Base-by-base conservation (phyloP, 345 rosid species). In the Hypericum androsaemum region DNA sequence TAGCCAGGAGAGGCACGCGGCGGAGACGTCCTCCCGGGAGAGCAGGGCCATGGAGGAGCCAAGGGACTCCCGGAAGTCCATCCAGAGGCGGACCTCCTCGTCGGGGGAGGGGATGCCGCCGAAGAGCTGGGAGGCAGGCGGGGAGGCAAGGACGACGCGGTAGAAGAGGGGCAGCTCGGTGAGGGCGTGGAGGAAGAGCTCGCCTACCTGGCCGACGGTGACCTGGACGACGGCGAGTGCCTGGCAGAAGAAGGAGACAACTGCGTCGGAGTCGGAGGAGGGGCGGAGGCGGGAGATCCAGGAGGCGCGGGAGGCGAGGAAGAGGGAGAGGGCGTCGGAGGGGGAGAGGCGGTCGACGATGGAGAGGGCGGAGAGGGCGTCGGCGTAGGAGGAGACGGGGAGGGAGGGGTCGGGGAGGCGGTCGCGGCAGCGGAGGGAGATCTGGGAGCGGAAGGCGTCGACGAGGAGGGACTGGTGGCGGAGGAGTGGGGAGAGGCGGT, bases 391-490 rank as follows among this genome's bases (percentile, higher is more conserved):
- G 7, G 66, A 82, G 3, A 92, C 12, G 35, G 54, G 70, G 12
- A 83, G 72, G 11, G 77, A 94, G 0, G 74, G 72, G 76, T 85
- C 97, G 50, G 86, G 54, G 66, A 92, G 69, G 67, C 97, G 67
- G 62, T 92, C 99, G 13, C 74, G 94, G 41, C 94, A 77, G 63
- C 94, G 78, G 79, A 85, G 95, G 5, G 99, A 85, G 66, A 92
- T 88, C 87, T 92, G 99, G 43, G 72, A 69, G 68, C 88, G 88
- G 52, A 92, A 92, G 69, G 94, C 73, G 83, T 88, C 99, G 32
- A 88, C 97, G 45, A 88, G 88, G 86, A 83, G 95, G 85, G 94
- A 92, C 68, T 92, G 98, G 60, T 92, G 97, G 65, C 88, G 95
- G 57, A 92, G 63, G 7, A 92, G 66, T 12, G 98, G 97, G 53